Conservation (phyloP, 495 filamentous ascomycete genomes). For the Amorphotheca resinae region DNA sequence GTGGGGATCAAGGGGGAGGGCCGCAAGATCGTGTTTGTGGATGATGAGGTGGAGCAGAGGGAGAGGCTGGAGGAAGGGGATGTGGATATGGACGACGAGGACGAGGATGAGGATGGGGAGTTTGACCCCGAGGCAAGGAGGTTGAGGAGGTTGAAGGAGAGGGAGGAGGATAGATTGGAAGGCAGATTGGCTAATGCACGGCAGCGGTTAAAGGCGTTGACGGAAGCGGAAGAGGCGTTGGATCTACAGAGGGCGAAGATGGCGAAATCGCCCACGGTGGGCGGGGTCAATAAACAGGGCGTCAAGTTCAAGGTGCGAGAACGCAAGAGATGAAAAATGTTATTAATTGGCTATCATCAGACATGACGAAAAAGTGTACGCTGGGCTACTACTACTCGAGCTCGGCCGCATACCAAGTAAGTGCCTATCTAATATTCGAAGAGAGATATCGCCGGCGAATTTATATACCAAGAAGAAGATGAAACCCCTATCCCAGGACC, state of each 20-base stretch:
- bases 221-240: conserved; percentile 59
- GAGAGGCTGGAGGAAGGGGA: conserved; percentile 6
- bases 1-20: conserved; percentile 18
- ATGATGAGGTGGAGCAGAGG: conserved; percentile 12
- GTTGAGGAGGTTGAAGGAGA: conserved; percentile 11
- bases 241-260: conserved; percentile 68
- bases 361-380: conserved; percentile 18
- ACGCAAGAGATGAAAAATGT: conserved; percentile 55
- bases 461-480: not conserved
- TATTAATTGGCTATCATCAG: conserved; percentile 17
- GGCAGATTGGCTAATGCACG: conserved; percentile 48
- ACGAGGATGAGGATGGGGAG: conserved; percentile 24
- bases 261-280: conserved; percentile 58
- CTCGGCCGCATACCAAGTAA: not conserved
- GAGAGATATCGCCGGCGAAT: not conserved
- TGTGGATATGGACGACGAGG: conserved; percentile 15
- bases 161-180: conserved; percentile 21
- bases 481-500: not conserved
- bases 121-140: conserved; percentile 1
- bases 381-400: conserved; percentile 1
- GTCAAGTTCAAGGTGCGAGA: conserved; percentile 73
- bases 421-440: not conserved
- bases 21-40: conserved; percentile 18
- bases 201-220: conserved; percentile 58
- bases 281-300: conserved; percentile 68